These are phyloP conservation scores for Ceratocystis papillata DNA, from an alignment of 2,329 filamentous ascomycete species.

Conservation along the genomic window DNA sequence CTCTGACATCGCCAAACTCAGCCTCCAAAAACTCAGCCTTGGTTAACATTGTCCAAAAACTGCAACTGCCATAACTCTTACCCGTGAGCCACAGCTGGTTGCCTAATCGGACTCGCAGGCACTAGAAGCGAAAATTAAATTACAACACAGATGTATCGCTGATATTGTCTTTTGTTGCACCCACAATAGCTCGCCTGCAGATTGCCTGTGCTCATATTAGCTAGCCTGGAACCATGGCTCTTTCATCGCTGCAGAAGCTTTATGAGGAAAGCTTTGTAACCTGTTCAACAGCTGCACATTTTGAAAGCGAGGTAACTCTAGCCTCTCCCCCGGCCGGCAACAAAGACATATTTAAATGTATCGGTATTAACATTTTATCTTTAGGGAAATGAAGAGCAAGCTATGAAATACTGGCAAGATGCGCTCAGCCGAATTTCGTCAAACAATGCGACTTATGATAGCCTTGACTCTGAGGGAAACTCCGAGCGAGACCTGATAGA, in stretches of 20 bases:
- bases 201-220: neutral
- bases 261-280: conserved; percentile 94
- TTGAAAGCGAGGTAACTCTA: conserved; percentile 67
- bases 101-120: neutral
- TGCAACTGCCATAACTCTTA: neutral
- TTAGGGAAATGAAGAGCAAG: conserved; percentile 83
- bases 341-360: neutral
- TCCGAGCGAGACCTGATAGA: conserved; percentile 75
- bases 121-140: neutral
- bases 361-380: conserved; percentile 7
- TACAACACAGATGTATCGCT: neutral
- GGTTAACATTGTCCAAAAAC: neutral
- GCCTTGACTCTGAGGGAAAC: conserved; percentile 61
- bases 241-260: conserved; percentile 79
- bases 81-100: neutral
- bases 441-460: conserved; percentile 51
- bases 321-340: conserved; percentile 6
- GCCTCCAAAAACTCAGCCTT: neutral
- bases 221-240: conserved; percentile 35
- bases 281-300: conserved; percentile 92
- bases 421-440: conserved; percentile 82
- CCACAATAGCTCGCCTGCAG: neutral
- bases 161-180: neutral
- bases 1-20: neutral
- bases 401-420: conserved; percentile 77